phyloP scores from a whole-genome alignment of 1,284 basidiomycete species.

The Clitocybe nebularis region DNA sequence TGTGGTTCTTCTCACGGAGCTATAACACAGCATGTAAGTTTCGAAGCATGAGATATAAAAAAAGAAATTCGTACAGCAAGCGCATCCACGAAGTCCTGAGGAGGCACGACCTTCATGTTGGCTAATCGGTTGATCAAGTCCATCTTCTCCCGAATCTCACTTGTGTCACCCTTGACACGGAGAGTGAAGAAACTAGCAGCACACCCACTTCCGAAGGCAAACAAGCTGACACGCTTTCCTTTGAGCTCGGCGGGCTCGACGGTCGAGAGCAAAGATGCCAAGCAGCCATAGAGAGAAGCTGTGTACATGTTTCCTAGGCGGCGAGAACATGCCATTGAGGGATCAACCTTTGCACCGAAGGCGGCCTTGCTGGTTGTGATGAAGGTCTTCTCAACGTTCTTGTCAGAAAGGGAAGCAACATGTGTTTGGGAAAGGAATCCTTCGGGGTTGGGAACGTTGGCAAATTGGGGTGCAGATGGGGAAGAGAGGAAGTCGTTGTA shows the following conservation, averaged over 20 bases:
- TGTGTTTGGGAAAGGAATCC: slow-evolving; percentile 65
- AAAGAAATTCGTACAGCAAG: slow-evolving; percentile 47
- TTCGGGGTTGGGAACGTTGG: slow-evolving; percentile 69
- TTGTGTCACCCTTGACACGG: slow-evolving; percentile 82
- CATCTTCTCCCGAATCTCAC: slow-evolving; percentile 76
- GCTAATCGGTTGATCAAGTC: slow-evolving; percentile 76
- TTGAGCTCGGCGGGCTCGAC: slow-evolving; percentile 63
- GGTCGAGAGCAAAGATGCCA: slow-evolving; percentile 77
- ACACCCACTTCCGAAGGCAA: slow-evolving; percentile 92
- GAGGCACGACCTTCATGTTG: slow-evolving; percentile 88
- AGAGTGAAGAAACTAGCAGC: slow-evolving; percentile 90
- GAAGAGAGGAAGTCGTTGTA: slow-evolving; percentile 91
- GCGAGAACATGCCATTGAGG: slow-evolving; percentile 79
- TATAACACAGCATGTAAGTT: slow-evolving; percentile 26
- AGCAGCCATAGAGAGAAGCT: slow-evolving; percentile 92
- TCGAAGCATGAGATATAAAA: background rate
- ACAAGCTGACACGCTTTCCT: slow-evolving; percentile 86
- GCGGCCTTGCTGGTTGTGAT: slow-evolving; percentile 67
- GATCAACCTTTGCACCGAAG: slow-evolving; percentile 72
- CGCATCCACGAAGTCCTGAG: slow-evolving; percentile 64
- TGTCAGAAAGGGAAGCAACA: slow-evolving; percentile 82
- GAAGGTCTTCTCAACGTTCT: slow-evolving; percentile 94
- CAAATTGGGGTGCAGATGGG: slow-evolving; percentile 73
- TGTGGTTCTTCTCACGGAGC: slow-evolving; percentile 97
- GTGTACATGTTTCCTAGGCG: slow-evolving; percentile 99